Evolutionary conservation across 1,284 basidiomycete species (phyloP), one percentile per base, ranked within the genome.

Genomic region (Ceratobasidium theobromae): DNA sequence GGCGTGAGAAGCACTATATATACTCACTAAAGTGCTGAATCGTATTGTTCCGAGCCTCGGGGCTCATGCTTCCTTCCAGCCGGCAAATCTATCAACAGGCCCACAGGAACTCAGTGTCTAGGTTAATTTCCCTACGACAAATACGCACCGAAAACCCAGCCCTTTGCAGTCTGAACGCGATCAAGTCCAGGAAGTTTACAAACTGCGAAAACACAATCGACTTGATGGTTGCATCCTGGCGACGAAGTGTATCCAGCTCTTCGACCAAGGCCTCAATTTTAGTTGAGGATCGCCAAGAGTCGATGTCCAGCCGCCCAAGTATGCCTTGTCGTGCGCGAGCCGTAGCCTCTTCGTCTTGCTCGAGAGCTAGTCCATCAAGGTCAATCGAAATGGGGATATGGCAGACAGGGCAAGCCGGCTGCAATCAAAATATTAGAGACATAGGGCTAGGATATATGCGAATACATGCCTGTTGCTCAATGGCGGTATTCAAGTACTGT

Each of bases 221-320:
- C 80, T 99, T 99, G 68, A 94, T 95, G 9, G 95, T 97, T 46
- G 88, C 84, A 75, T 98, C 93, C 74, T 95, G 85, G 68, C 82
- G 77, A 25, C 94, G 82, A 46, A 97, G 81, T 75, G 91, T 91
- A 74, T 84, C 88, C 55, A 99, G 79, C 78, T 99, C 96, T 76
- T 99, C 97, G 1, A 99, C 82, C 0, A 99, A 82, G 1, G 97
- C 96, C 75, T 99, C 97, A 58, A 99, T 94, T 81, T 99, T 99
- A 9, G 95, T 91, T 35, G 93, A 95, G 3, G 94, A 97, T 46
- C 93, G 85, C 94, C 95, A 98, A 68, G 87, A 85, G 72, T 91
- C 86, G 46, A 98, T 79, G 74, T 98, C 87, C 18, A 99, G 82
- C 4, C 95, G 85, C 33, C 93, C 91, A 3, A 99, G 84, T 66